A percentile compares a stretch with the other conserved stretches of the same genome.
phyloP scores from a whole-genome alignment of 2,329 filamentous ascomycete genomes.

The Xylariaceae sp. region DNA sequence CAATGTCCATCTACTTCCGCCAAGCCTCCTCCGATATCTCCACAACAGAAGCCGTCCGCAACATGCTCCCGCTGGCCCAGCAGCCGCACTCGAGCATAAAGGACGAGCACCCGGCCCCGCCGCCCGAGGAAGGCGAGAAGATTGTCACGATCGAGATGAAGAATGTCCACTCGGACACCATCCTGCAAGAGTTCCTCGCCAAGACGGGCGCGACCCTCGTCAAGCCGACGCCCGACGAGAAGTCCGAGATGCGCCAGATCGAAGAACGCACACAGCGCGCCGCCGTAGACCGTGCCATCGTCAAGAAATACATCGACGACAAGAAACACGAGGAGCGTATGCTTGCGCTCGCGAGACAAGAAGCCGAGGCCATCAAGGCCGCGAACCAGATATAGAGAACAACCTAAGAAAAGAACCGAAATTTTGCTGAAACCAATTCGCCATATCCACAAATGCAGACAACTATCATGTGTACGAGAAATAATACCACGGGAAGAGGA shows the following conservation, averaged over 20 bases:
- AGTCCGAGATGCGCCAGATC: slow-evolving; percentile 51
- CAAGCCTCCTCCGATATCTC: slow-evolving; percentile 28
- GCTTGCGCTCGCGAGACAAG: slow-evolving; percentile 49
- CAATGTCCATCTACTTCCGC: slow-evolving; percentile 61
- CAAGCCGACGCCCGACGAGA: slow-evolving; percentile 54
- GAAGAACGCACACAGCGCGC: slow-evolving; percentile 49
- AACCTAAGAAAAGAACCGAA: neutral
- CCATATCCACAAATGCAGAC: neutral
- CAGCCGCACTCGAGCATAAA: slow-evolving; percentile 45
- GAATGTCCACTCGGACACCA: slow-evolving; percentile 53
- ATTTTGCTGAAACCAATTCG: too few species aligned
- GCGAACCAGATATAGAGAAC: slow-evolving; percentile 26
- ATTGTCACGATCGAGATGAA: slow-evolving; percentile 59
- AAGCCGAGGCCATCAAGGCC: slow-evolving; percentile 41
- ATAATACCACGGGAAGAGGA: neutral
- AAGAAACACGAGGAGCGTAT: slow-evolving; percentile 58
- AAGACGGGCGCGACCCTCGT: slow-evolving; percentile 57
- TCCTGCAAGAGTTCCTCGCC: slow-evolving; percentile 57
- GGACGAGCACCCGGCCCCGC: slow-evolving; percentile 45
- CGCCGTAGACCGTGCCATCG: slow-evolving; percentile 49
- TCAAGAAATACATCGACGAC: slow-evolving; percentile 48
- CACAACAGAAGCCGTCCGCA: slow-evolving; percentile 17
- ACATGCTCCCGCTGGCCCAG: slow-evolving; percentile 30
- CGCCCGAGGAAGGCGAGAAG: slow-evolving; percentile 45
- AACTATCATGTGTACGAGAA: neutral